A percentile compares a stretch with the other conserved stretches of the same genome.
phyloP scores from a whole-genome alignment of 148 eudicot species.

The Arctostaphylos glauca region DNA sequence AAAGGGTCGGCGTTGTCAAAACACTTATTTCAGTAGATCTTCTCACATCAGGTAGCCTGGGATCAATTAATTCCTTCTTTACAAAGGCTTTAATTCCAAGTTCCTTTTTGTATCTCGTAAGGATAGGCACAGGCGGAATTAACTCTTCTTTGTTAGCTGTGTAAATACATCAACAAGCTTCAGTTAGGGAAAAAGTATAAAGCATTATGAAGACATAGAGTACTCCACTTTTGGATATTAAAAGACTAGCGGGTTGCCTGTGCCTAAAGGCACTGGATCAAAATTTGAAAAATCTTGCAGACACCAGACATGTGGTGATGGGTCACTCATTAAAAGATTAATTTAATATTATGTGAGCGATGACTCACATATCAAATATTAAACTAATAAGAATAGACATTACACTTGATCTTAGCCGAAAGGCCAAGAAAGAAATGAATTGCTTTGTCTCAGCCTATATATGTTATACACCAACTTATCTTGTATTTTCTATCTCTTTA shows the following conservation, averaged over 20 bases:
- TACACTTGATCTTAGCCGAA: conserved; percentile 90
- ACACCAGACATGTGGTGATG: too few relatives aligned
- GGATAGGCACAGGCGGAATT: conserved; percentile 89
- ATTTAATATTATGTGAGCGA: background rate
- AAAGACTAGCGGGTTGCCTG: background rate
- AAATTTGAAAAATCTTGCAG: too few relatives aligned
- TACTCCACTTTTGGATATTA: background rate
- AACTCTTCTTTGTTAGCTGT: conserved; percentile 88
- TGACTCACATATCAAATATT: conserved; percentile 5
- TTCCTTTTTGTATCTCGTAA: conserved; percentile 83
- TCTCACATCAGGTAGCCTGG: conserved; percentile 70
- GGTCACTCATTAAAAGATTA: too few relatives aligned
- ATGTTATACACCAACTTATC: too few relatives aligned
- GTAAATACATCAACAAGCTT: conserved; percentile 16
- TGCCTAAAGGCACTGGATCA: too few relatives aligned
- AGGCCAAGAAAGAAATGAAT: conserved; percentile 52
- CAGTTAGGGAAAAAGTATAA: conserved; percentile 16
- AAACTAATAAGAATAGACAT: conserved; percentile 22
- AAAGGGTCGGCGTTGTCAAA: conserved; percentile 70
- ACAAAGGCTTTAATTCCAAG: conserved; percentile 86
- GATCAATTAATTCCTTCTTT: conserved; percentile 78
- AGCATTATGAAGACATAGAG: background rate
- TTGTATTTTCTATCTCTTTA: too few relatives aligned
- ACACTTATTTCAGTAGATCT: conserved; percentile 76
- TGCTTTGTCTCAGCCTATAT: too few relatives aligned